Base-by-base conservation (phyloP, 805 yeast genomes). In the Pichia scutulata region DNA sequence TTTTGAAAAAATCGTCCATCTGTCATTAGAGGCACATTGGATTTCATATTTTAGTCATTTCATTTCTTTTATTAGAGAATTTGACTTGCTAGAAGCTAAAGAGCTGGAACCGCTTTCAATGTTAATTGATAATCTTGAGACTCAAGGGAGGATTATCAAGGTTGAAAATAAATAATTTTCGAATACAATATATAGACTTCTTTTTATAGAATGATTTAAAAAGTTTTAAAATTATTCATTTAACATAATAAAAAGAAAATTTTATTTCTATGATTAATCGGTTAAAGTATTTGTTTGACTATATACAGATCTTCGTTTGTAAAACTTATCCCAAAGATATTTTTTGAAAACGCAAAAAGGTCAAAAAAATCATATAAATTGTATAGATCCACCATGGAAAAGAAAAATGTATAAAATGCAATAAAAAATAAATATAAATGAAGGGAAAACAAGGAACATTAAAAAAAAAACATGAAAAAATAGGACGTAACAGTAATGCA, bases 21-120 rank as follows among this genome's bases (percentile, higher is more conserved):
- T 93, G 52, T 84, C 95, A 2, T 68, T 93, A 52, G 99, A 93
- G 65, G 97, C 98, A 0, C 98, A 93, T 65, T 93, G 96, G 96
- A 93, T 93, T 67, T 90, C 98, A 3, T 87, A 90, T 59, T 93
- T 95, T 69, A 93, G 96, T 16, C 99, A 93, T 65, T 93, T 86
- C 61, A 78, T 92, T 42, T 84, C 96, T 48, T 88, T 93, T 62
- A 79, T 86, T 14, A 84, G 84, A 57, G 96, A 89, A 56, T 93
- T 88, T 66, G 83, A 80, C 48, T 75, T 93, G 56, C 73, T 93
- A 36, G 98, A 89, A 52, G 72, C 81, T 47, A 73, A 75, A 49
- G 99, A 93, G 56, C 69, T 89, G 66, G 85, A 75, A 49, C 98
- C 99, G 0, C 69, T 93, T 54, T 67, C 73, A 43, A 82, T 86